Evolutionary conservation across 257 asterid species (phyloP), one percentile per base, ranked within the genome.

Genomic region (Leonotis leonurus): DNA sequence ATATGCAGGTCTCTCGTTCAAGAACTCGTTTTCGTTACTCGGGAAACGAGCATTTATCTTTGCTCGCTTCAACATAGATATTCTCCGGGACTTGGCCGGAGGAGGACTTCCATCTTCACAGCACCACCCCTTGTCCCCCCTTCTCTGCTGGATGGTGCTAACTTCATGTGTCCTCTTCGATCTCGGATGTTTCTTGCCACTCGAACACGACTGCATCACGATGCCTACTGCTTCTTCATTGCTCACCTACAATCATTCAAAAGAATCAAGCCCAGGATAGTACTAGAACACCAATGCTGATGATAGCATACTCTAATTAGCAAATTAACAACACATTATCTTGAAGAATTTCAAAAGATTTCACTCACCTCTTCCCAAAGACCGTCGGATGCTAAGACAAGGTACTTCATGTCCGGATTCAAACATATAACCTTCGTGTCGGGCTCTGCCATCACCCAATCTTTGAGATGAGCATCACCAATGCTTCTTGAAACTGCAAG

Each of bases 401-500:
- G 93, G 65, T 74, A 92, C 43, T 92, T 78, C 95, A 86, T 89
- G 36, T 86, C 93, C 11, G 85, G 77, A 43, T 75, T 76, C 81
- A 92, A 56, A 46, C 29, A 2, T 54, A 83, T n/a, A 44, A 81
- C 76, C 65, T 72, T 80, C 1, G 95, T 81, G 41, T 88, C 97
- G 6, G 96, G 97, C 66, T 82, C 85, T 1, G 95, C 88, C 69
- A 68, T 18, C 39, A 92, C 89, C 98, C 98, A 88, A 27, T 84
- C 79, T 70, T 91, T 91, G 62, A 91, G 70, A 75, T 88, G 91
- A 61, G 90, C 82, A 75, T 91, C 97, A 44, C 97, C 97, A 20
- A 91, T 83, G 85, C 98, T 89, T 76, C 98, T 69, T 1, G 97
- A 83, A 71, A 88, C 89, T 1, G 97, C 83, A 0, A 91, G 86